Conservation (phyloP, 208 protist species). For the Leishmania braziliensis region DNA sequence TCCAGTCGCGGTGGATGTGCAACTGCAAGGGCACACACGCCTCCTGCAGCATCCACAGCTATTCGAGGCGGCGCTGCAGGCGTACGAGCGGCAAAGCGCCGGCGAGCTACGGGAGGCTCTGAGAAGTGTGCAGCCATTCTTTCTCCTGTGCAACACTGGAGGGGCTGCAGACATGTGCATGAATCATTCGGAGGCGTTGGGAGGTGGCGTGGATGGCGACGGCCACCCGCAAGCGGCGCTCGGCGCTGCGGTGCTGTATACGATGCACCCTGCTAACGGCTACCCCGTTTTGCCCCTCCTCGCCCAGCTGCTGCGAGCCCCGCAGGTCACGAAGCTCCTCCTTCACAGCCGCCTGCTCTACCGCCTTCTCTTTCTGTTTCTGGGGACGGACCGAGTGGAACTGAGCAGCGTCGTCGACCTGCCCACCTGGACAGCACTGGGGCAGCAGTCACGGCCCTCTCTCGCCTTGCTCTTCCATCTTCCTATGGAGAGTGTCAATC, state of each 20-base stretch:
- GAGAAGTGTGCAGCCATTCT: slow-evolving; percentile 40
- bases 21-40: slow-evolving; percentile 38
- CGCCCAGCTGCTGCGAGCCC: slow-evolving; percentile 48
- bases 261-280: slow-evolving; percentile 30
- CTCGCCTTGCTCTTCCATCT: slow-evolving; percentile 6
- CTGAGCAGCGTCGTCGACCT: slow-evolving; percentile 68
- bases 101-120: slow-evolving; percentile 30
- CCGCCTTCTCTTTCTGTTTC: slow-evolving; percentile 68
- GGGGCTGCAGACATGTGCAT: not conserved
- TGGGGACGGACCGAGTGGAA: slow-evolving; percentile 76
- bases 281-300: slow-evolving; percentile 57
- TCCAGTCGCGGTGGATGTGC: slow-evolving; percentile 66
- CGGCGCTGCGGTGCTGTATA: slow-evolving; percentile 25
- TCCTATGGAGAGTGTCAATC: slow-evolving; percentile 7
- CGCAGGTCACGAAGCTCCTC: slow-evolving; percentile 53
- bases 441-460: slow-evolving; percentile 25
- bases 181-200: not conserved
- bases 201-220: not conserved
- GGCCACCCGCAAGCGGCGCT: not conserved
- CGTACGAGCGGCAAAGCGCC: slow-evolving; percentile 37
- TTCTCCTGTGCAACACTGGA: slow-evolving; percentile 30
- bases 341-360: slow-evolving; percentile 55
- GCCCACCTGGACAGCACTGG: slow-evolving; percentile 37
- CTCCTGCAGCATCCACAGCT: slow-evolving; percentile 45
- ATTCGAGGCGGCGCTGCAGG: slow-evolving; percentile 42